Evolutionary conservation across 108 stramenopile genomes (phyloP), one percentile per base, ranked within the genome.

Genomic region (Fistulifera solaris): DNA sequence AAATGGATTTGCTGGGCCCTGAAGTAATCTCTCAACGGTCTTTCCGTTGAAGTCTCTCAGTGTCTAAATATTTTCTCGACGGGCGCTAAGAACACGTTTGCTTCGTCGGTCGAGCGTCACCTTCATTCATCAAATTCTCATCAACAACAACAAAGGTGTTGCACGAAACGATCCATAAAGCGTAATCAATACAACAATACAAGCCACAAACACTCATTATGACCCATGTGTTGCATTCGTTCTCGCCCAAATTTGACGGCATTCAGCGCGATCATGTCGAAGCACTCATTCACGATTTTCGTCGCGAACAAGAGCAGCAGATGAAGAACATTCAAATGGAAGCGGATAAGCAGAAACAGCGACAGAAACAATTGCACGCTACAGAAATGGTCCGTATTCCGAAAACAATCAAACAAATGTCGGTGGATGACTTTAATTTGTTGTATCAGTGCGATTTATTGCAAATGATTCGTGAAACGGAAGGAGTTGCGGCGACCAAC

Each of bases 361-460:
- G 69, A 51, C 77, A 73, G 27, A 55, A 71, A 44, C 63, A 73
- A 55, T 45, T 45, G 21, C 38, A 56, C 15, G 54, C 40, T 16
- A 57, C 43, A 2, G 71, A 54, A 8, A 59, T 70, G 0, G 52
- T 78, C 31, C 81, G 69, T 25, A 56, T 87, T 17, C 67, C 68
- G 12, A 76, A 72, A 48, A 48, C 69, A 10, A 54, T 75, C 22
- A 75, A 74, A 45, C 59, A 72, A 52, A 68, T 83, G 75, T 65
- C 81, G 10, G 68, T 87, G 19, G 53, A 57, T 54, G 86, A 87
- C 19, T 87, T 83, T 48, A 80, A 87, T 61, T 48, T 52, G 13
- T 27, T 61, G 35, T 75, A 80, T 58, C 54, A 57, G 25, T 81
- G 79, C 38, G 61, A 69, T n/a, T 47, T 78, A 35, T 50, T 85